phyloP scores from a whole-genome alignment of 495 filamentous ascomycete genomes.

The Durotheca rogersii region DNA sequence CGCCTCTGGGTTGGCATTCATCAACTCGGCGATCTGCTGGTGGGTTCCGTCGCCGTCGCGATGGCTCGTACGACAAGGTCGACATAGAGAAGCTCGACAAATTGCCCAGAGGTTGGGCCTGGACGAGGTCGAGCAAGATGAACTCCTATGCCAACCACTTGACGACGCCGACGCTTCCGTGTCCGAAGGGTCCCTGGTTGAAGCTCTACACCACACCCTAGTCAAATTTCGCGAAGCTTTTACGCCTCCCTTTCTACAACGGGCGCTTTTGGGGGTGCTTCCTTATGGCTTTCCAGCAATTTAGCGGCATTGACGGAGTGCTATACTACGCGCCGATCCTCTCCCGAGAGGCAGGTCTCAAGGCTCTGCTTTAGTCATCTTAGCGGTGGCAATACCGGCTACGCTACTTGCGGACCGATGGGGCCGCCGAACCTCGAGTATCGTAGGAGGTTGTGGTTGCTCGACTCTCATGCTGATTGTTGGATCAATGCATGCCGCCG shows the following conservation, averaged over 20 bases:
- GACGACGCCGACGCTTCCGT: constrained; percentile 13
- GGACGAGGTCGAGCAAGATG: constrained; percentile 29
- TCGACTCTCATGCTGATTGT: constrained; percentile 38
- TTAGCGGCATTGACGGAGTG: constrained; percentile 55
- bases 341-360: constrained; percentile 55
- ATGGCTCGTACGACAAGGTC: constrained; percentile 44
- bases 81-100: constrained; percentile 21
- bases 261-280: constrained; percentile 40
- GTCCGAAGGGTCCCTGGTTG: too few relatives aligned
- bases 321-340: constrained; percentile 57
- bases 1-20: too few relatives aligned
- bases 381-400: constrained; percentile 49
- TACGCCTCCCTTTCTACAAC: too few relatives aligned
- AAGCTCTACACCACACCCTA: constrained; percentile 4
- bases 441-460: constrained; percentile 55
- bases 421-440: constrained; percentile 58
- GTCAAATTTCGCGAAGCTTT: constrained; percentile 19
- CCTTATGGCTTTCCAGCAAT: constrained; percentile 50
- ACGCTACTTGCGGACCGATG: constrained; percentile 61
- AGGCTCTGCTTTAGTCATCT: constrained; percentile 53
- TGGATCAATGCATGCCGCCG: constrained; percentile 50
- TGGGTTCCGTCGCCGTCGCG: constrained; percentile 45
- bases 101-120: constrained; percentile 31
- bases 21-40: constrained; percentile 34
- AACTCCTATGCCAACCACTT: constrained; percentile 31